Percentiles rank a stretch among this genome's conserved stretches.
Conservation (phyloP, 108 stramenopile species). For the Cyclotella distinguenda region DNA sequence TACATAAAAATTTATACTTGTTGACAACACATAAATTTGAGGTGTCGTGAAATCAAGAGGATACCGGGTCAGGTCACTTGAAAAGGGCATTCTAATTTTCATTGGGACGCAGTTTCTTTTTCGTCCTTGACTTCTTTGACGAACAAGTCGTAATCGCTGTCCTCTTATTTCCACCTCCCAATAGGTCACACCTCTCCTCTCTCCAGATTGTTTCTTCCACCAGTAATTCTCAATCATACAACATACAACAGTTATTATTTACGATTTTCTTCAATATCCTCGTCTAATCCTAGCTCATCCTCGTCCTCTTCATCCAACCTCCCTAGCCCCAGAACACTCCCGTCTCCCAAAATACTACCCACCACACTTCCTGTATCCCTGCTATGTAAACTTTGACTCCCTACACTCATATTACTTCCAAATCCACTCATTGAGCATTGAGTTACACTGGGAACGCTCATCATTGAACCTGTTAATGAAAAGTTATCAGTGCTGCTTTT, state of each 20-base stretch:
- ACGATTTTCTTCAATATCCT: constrained; percentile 4
- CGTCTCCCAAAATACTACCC: constrained; percentile 37
- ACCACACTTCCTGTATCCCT: constrained; percentile 28
- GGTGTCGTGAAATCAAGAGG: too few relatives aligned
- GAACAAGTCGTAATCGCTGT: too few relatives aligned
- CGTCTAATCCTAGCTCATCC: constrained; percentile 40
- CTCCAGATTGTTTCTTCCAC: not conserved
- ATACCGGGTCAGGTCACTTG: too few relatives aligned
- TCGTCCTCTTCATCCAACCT: constrained; percentile 49
- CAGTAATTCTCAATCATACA: too few relatives aligned
- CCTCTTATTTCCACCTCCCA: too few relatives aligned
- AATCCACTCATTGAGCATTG: constrained; percentile 34
- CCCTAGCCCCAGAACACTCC: constrained; percentile 29
- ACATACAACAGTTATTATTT: not conserved
- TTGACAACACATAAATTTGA: too few relatives aligned
- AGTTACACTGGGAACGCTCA: constrained; percentile 36
- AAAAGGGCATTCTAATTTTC: too few relatives aligned
- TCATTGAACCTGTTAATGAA: constrained; percentile 2
- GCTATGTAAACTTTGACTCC: constrained; percentile 31
- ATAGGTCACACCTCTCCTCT: not conserved
- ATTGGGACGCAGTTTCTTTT: too few relatives aligned
- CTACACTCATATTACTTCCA: constrained; percentile 33
- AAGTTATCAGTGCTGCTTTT: not conserved
- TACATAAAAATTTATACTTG: too few relatives aligned
- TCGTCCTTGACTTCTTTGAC: too few relatives aligned